These are phyloP conservation scores for Capronia coronata DNA, from an alignment of 2,329 filamentous ascomycete species.

Conservation along the genomic window DNA sequence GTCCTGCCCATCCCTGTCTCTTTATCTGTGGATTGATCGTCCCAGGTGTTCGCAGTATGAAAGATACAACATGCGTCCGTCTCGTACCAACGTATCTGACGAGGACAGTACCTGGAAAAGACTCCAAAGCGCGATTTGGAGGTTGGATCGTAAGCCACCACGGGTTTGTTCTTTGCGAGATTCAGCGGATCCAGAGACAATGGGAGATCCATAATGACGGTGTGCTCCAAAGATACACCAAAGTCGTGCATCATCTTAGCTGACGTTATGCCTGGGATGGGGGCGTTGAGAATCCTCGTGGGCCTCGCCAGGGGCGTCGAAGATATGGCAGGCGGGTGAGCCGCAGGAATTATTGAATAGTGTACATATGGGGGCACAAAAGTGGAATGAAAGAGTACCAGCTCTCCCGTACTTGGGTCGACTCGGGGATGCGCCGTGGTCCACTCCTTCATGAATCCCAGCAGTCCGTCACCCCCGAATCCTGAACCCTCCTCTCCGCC, in stretches of 20 bases:
- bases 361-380: conserved; percentile 61
- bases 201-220: conserved; percentile 63
- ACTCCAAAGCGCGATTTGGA: conserved; percentile 59
- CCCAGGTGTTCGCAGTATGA: conserved; percentile 67
- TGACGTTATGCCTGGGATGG: conserved; percentile 55
- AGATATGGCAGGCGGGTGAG: conserved; percentile 31
- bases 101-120: conserved; percentile 56
- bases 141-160: conserved; percentile 54
- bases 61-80: conserved; percentile 64
- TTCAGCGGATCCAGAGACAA: conserved; percentile 60
- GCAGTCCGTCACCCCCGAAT: conserved; percentile 51
- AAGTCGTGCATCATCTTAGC: conserved; percentile 75
- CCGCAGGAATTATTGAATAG: conserved; percentile 54
- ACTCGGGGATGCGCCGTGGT: conserved; percentile 62
- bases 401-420: conserved; percentile 57
- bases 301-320: conserved; percentile 26
- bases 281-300: conserved; percentile 43
- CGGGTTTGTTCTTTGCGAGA: conserved; percentile 49
- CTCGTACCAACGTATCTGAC: conserved; percentile 59
- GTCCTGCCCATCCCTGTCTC: conserved; percentile 31
- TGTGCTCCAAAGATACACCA: conserved; percentile 57
- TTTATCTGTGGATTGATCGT: conserved; percentile 38
- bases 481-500: conserved; percentile 28
- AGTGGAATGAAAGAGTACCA: conserved; percentile 61
- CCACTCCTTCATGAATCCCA: conserved; percentile 63